phyloP scores from a whole-genome alignment of 2,329 filamentous ascomycete genomes.

The Mycosphaerelloides madeirae region DNA sequence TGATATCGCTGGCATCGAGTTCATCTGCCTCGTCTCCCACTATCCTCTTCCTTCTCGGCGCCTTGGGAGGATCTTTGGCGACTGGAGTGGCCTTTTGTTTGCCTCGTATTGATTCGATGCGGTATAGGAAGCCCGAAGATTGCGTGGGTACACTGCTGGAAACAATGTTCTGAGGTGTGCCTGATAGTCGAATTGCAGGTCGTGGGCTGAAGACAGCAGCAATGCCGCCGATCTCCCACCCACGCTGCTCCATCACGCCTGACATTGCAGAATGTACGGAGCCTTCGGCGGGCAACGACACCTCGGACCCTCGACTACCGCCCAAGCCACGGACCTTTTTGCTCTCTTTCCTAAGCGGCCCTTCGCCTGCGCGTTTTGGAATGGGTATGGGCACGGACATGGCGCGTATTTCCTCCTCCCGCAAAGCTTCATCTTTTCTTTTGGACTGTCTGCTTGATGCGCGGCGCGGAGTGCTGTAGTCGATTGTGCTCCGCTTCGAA shows the following conservation, averaged over 20 bases:
- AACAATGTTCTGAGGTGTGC: constrained; percentile 56
- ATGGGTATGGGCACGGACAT: constrained; percentile 69
- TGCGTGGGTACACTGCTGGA: constrained; percentile 28
- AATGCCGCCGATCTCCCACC: constrained; percentile 75
- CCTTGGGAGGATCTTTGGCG: constrained; percentile 7
- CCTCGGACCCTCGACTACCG: constrained; percentile 55
- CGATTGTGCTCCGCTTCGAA: constrained; percentile 42
- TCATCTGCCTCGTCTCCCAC: constrained; percentile 73
- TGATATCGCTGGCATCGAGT: constrained; percentile 74
- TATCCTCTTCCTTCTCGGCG: constrained; percentile 51
- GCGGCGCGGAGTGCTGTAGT: constrained; percentile 52
- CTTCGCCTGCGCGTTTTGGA: constrained; percentile 45
- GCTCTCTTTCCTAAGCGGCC: constrained; percentile 57
- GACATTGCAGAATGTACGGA: constrained; percentile 75
- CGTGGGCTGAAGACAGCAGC: constrained; percentile 70
- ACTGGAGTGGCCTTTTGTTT: constrained; percentile 24
- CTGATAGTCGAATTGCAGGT: constrained; percentile 72
- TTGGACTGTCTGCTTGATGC: constrained; percentile 63
- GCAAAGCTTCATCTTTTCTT: constrained; percentile 67
- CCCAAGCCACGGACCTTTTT: constrained; percentile 60
- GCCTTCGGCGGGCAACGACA: constrained; percentile 68
- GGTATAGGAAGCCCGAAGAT: constrained; percentile 18
- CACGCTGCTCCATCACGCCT: constrained; percentile 65
- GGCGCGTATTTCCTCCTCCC: constrained; percentile 83
- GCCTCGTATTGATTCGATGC: constrained; percentile 15